phyloP scores from a whole-genome alignment of 176 grass and related monocot genomes.

The Musa itinerans region DNA sequence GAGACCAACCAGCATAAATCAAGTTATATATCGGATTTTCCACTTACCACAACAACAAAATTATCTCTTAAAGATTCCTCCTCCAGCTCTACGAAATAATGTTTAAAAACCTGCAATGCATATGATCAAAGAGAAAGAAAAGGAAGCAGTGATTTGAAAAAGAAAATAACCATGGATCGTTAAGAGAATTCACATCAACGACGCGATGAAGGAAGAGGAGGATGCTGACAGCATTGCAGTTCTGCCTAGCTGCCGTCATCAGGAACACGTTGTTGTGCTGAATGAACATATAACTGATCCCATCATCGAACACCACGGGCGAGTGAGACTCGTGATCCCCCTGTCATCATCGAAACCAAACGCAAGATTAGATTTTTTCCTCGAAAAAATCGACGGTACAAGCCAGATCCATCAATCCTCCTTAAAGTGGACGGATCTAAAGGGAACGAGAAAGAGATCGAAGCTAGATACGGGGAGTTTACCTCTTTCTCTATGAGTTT shows the following conservation, averaged over 20 bases:
- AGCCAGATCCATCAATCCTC: neutral
- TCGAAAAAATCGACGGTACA: neutral
- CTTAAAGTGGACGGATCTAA: neutral
- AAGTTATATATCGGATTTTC: conserved; percentile 7
- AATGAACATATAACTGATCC: conserved; percentile 94
- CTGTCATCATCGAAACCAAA: conserved; percentile 25
- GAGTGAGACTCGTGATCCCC: conserved; percentile 68
- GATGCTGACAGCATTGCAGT: conserved; percentile 87
- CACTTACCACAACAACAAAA: conserved; percentile 82
- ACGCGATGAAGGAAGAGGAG: conserved; percentile 86
- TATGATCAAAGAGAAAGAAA: neutral
- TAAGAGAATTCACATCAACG: conserved; percentile 44
- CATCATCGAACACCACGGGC: conserved; percentile 74
- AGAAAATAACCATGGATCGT: neutral
- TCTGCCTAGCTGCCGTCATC: conserved; percentile 86
- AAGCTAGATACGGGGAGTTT: neutral
- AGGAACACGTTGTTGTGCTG: conserved; percentile 92
- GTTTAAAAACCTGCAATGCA: conserved; percentile 71
- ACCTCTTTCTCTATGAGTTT: conserved; percentile 98
- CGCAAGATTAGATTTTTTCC: neutral
- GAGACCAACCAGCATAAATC: neutral
- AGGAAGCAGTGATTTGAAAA: neutral
- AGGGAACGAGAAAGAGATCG: neutral
- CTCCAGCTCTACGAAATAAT: conserved; percentile 94
- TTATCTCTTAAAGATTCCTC: conserved; percentile 96